Base-by-base conservation (phyloP, 2,329 filamentous ascomycete species). In the Aspergillus sp. region DNA sequence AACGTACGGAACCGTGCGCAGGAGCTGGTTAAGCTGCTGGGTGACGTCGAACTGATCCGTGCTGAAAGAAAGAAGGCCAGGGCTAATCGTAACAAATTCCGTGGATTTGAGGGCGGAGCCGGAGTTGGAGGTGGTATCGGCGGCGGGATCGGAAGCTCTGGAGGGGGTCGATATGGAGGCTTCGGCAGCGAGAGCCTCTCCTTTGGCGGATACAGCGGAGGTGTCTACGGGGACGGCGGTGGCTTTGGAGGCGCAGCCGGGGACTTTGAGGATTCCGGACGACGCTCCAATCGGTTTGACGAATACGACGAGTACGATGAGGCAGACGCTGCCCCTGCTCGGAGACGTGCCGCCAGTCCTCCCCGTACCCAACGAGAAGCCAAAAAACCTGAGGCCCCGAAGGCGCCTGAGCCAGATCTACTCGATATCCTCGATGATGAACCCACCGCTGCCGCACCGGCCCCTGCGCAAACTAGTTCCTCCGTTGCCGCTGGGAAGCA, bases 231-330 rank as follows among this genome's bases (percentile, higher is more conserved):
- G n/a, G 93, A 98, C 70, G 93, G 93, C 21, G 93, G 93, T 62
- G 93, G 93, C 15, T 97, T 96, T 68, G 91, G 93, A 43, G 92
- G 93, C 3, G 86, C 91, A 68, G 75, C 82, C 19, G 85, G 82
- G 65, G 89, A 91, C 52, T 96, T 89, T 77, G 83, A 86, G 58
- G 87, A 90, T 65, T 77, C 81, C 21, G 78, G 85, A 35, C 73
- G 75, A 58, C 81, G 87, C 57, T 80, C 82, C 55, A 92, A 96
- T 64, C 85, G 88, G 63, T 99, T 97, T 66, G 93, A 98, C 66
- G 95, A 97, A 75, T 99, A 99, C 69, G 93, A 99, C 71, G 95
- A 99, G 75, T 93, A 89, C 68, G 93, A 98, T 56, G 95, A 96
- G 68, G 91, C 83, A 41, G 81, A 82, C 49, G 77, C 77, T 50